Base-by-base conservation (phyloP, 1,284 basidiomycete species). In the Fomes fomentarius region DNA sequence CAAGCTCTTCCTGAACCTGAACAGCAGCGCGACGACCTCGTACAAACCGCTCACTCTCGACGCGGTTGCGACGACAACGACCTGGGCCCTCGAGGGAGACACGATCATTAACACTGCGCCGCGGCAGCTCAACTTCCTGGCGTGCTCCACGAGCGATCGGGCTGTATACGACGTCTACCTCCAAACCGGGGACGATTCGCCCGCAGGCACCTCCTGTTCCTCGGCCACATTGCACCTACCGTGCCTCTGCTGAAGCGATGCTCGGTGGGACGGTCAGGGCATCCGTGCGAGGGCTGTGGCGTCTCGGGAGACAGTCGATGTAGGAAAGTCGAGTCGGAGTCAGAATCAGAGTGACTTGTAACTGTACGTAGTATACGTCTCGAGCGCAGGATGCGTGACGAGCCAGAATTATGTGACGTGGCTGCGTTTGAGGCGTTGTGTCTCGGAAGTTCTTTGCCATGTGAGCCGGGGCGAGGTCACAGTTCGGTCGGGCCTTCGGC, bases 71-170 rank as follows among this genome's bases (percentile, higher is more conserved):
- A 74, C 71, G 11, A 83, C 81, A 28, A 79, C 76, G 8, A 72
- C 80, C 60, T 84, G 82, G 82, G 77, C 74, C 30, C 71, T 84
- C 39, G 81, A 83, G 62, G 82, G 81, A 12, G 82, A 84, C 62
- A 83, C 82, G 19, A 83, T 83, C 63, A 79, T 83, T 63, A 81
- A 76, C 28, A 80, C 76, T 8, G 66, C 66, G 52, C 79, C 79
- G 25, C 68, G 79, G 33, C 76, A 80, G 66, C 74, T 82, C 43
- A 83, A 83, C 62, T 84, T 83, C 69, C 65, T 83, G 28, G 80
- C 79, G n/a, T 83, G 81, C 62, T 61, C 76, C 19, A 77, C 77
- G 25, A 75, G 63, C 55, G 71, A 72, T 24, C 52, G 76, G 4
- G 70, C 69, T 11, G 70, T 75, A 50, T 84, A 75, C 58, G 69